Base-by-base conservation (phyloP, 2,329 filamentous ascomycete genomes). In the Fusarium sp. region DNA sequence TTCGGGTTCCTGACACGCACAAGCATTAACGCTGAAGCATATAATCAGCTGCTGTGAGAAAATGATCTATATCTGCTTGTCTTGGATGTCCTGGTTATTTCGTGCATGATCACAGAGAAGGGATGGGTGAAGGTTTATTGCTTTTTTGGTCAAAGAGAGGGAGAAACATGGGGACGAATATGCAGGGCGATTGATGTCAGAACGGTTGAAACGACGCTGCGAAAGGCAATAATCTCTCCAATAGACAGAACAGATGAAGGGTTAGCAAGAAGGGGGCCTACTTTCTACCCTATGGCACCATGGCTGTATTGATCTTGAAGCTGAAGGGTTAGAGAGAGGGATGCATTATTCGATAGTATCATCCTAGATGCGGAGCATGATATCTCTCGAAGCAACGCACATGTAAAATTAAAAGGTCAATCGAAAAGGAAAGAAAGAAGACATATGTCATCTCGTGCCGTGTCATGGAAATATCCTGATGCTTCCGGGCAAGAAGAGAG, bases 111-210 rank as follows among this genome's bases (percentile, higher is more conserved):
- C 42, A 30, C 12, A 28, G n/a, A 57, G 62, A 72, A 73, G 72
- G 62, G 69, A 47, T 60, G 53, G 23, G 58, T 74, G 63, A 74
- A 74, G 71, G 67, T 60, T 73, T 74, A 49, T 60, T 73, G 71
- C 66, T 67, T 73, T 73, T 71, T 70, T 68, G 25, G 40, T 30
- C 32, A 38, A 67, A 11, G 12, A 33, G 46, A 64, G 47, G 57
- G 67, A 67, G 67, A 71, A 46, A 74, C 63, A 50, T 23, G 38
- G 35, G 49, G 33, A 74, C n/a, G 30, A 35, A 25, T 32, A 60
- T 60, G 56, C 42, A 73, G 53, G 70, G 67, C 47, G 33, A 12
- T 19, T 60, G 47, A 60, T 68, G 56, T 44, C 52, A 56, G 64
- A 32, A 37, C 23, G 21, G n/a, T 44, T 47, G 32, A 38, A 44